Conservation (phyloP, 805 yeast species). For the Candida easanensis region DNA sequence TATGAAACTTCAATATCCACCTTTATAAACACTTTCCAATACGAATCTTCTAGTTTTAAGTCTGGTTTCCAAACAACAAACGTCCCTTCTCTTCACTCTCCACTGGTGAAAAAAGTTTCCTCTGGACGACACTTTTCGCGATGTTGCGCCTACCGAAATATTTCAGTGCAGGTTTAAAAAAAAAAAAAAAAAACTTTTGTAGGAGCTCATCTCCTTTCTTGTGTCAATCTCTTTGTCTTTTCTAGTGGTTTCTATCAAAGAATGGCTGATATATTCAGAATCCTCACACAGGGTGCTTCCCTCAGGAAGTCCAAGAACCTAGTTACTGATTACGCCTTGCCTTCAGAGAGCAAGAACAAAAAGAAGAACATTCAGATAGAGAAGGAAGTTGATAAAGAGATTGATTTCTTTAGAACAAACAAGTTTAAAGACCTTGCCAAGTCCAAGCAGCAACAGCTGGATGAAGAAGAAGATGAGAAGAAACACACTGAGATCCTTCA, state of each 20-base stretch:
- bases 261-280: slow-evolving; percentile 82
- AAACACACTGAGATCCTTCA: slow-evolving; percentile 11
- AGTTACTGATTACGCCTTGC: slow-evolving; percentile 28
- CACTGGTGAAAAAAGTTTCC: too few relatives aligned
- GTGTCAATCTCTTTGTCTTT: not conserved
- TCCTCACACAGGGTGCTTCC: slow-evolving; percentile 82
- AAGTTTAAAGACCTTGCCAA: slow-evolving; percentile 30
- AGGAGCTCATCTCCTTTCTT: too few relatives aligned
- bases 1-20: too few relatives aligned
- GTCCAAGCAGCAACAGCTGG: slow-evolving; percentile 25
- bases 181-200: too few relatives aligned
- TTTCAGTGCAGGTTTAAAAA: too few relatives aligned
- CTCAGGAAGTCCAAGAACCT: slow-evolving; percentile 50
- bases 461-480: slow-evolving; percentile 29
- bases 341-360: slow-evolving; percentile 26
- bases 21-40: too few relatives aligned
- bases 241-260: not conserved
- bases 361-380: slow-evolving; percentile 40
- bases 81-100: too few relatives aligned
- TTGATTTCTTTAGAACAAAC: slow-evolving; percentile 77
- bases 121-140: too few relatives aligned
- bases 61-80: too few relatives aligned
- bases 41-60: too few relatives aligned
- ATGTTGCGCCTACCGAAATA: too few relatives aligned
- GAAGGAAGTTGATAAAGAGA: slow-evolving; percentile 61